Evolutionary conservation across 1,284 basidiomycete species (phyloP).

Genomic region (Psilocybe mexicana): DNA sequence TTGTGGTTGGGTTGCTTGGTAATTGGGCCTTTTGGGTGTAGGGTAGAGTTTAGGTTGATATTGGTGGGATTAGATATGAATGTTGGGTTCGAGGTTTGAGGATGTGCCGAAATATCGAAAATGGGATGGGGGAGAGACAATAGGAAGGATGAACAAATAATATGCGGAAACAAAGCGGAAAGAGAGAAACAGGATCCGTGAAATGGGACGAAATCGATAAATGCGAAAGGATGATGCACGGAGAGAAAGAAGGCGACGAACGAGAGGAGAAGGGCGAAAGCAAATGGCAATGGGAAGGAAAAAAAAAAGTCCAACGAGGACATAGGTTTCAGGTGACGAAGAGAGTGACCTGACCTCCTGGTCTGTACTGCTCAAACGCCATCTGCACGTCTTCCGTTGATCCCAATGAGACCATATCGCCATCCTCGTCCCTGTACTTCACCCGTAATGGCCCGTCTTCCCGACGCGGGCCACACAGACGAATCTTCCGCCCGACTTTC

Average conservation of each 20-base stretch:
- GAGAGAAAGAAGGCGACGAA: not conserved
- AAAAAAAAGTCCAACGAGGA: constrained; percentile 15
- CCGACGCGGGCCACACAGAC: constrained; percentile 78
- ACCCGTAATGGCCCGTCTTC: constrained; percentile 78
- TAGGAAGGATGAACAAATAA: constrained; percentile 1
- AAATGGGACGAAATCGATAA: constrained; percentile 2
- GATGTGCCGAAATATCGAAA: not conserved
- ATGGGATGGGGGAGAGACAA: not conserved
- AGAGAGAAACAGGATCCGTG: too few species aligned
- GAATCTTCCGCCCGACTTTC: constrained; percentile 90
- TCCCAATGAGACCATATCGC: constrained; percentile 83
- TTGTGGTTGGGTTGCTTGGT: not conserved
- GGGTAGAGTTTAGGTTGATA: not conserved
- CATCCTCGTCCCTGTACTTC: constrained; percentile 90
- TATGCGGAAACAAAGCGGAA: too few species aligned
- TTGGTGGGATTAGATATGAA: constrained; percentile 1
- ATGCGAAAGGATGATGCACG: constrained; percentile 6
- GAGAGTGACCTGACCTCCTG: constrained; percentile 73
- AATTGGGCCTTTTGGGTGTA: not conserved
- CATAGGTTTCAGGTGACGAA: constrained; percentile 61
- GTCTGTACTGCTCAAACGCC: constrained; percentile 80
- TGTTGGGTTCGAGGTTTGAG: not conserved
- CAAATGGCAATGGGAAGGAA: not conserved
- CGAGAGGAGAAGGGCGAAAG: constrained; percentile 1
- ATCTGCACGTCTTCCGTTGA: constrained; percentile 90